Evolutionary conservation across 2,329 filamentous ascomycete species (phyloP).

Genomic region (Aspergillus ochraceoroseus): DNA sequence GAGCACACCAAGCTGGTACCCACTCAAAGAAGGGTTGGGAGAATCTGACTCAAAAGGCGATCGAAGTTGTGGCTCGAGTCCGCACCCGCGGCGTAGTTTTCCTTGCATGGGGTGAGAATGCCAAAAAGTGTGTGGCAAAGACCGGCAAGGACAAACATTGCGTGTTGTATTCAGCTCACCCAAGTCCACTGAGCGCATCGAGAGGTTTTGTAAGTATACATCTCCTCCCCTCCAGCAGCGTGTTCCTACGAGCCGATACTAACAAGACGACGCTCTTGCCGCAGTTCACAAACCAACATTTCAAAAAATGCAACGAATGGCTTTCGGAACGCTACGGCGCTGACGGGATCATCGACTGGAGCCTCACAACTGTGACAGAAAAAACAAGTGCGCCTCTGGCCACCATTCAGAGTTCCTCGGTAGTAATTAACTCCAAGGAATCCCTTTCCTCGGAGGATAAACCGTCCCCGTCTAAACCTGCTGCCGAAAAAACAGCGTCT

Average conservation of each 20-base stretch:
- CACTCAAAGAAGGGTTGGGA: slow-evolving; percentile 91
- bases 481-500: slow-evolving; percentile 19
- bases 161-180: slow-evolving; percentile 82
- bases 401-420: slow-evolving; percentile 15
- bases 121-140: slow-evolving; percentile 69
- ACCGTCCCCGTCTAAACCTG: slow-evolving; percentile 6
- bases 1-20: slow-evolving; percentile 78
- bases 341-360: slow-evolving; percentile 83
- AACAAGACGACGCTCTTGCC: neutral
- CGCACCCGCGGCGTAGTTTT: slow-evolving; percentile 83
- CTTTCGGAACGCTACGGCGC: slow-evolving; percentile 69
- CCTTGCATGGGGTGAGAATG: slow-evolving; percentile 85
- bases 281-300: slow-evolving; percentile 45
- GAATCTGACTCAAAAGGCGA: slow-evolving; percentile 81
- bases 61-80: slow-evolving; percentile 76
- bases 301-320: slow-evolving; percentile 59
- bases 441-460: slow-evolving; percentile 11
- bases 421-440: slow-evolving; percentile 24
- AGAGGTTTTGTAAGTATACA: slow-evolving; percentile 64
- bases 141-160: slow-evolving; percentile 70
- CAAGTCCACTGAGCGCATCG: slow-evolving; percentile 81
- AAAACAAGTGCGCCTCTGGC: slow-evolving; percentile 18
- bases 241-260: neutral
- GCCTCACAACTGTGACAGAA: slow-evolving; percentile 48
- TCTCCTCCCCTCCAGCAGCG: neutral